Evolutionary conservation across 2,329 filamentous ascomycete genomes (phyloP).

Genomic region (Colletotrichum caudatum): DNA sequence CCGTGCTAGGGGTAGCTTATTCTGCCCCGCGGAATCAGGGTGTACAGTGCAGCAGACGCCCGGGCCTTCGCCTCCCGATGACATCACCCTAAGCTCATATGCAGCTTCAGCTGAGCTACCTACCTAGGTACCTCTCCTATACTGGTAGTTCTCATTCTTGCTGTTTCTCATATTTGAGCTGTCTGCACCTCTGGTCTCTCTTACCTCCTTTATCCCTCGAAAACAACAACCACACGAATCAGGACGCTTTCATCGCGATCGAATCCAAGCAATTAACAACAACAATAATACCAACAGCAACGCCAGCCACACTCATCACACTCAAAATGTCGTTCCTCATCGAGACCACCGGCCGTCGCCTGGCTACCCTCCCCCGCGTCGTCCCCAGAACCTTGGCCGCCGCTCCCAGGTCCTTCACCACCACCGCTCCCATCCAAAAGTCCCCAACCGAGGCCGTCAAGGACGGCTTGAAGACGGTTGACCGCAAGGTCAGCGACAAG

Average conservation of each 20-base stretch:
- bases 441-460: conserved; percentile 67
- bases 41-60: neutral
- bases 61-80: conserved; percentile 21
- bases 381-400: conserved; percentile 54
- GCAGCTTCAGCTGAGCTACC: conserved; percentile 10
- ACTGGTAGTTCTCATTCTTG: neutral
- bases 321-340: conserved; percentile 66
- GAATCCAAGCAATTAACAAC: neutral
- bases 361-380: conserved; percentile 50
- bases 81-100: conserved; percentile 38
- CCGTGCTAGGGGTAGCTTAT: neutral
- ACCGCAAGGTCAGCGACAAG: conserved; percentile 71
- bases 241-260: neutral
- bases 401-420: conserved; percentile 64
- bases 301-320: neutral
- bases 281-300: conserved; percentile 24
- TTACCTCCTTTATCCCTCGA: neutral
- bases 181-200: neutral
- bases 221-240: conserved; percentile 14
- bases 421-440: conserved; percentile 59
- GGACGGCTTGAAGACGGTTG: conserved; percentile 69
- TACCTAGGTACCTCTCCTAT: neutral
- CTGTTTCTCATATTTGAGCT: conserved; percentile 23
- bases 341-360: conserved; percentile 58
- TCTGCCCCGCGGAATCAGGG: conserved; percentile 21